Evolutionary conservation across 163 green algal genomes (phyloP), one percentile per base, ranked within the genome.

Genomic region (Trebouxia gelatinosa): DNA sequence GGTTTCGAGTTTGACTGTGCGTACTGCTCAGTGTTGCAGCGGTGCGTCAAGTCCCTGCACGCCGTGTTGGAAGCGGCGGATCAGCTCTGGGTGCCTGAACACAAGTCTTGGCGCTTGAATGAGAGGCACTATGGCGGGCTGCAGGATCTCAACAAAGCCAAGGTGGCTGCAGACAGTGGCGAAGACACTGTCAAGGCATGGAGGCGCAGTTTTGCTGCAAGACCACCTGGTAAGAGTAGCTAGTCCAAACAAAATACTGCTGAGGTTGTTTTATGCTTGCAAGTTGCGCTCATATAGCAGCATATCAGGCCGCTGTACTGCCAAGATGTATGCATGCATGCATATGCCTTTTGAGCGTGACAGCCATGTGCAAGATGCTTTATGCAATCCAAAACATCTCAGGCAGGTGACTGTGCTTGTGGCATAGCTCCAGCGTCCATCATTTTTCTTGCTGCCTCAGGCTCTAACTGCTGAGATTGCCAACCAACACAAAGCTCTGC

Each of bases 401-500:
- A n/a, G n/a, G n/a, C n/a, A n/a, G n/a, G n/a, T n/a, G n/a, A n/a
- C n/a, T n/a, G n/a, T n/a, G n/a, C n/a, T n/a, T n/a, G n/a, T n/a
- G n/a, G n/a, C n/a, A n/a, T n/a, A n/a, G n/a, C n/a, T n/a, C n/a
- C n/a, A n/a, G n/a, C n/a, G n/a, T n/a, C n/a, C n/a, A n/a, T n/a
- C n/a, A n/a, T n/a, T n/a, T n/a, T n/a, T n/a, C n/a, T n/a, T n/a
- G n/a, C n/a, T n/a, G n/a, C n/a, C n/a, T n/a, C 3, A 3, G 48
- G 21, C 74, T 35, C 38, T 38, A 54, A 29, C 61, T 84, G 54
- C 83, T 83, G 43, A 77, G 72, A 75, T 85, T 58, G 4, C 79
- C 82, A n/a, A 57, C 78, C 66, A 84, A 39, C 81, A 88, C 54
- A 54, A 88, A 88, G 66, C 31, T 67, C 23, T 64, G 35, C 0